Evolutionary conservation across 805 yeast species (phyloP).

Genomic region (Maudiozyma barnettii): DNA sequence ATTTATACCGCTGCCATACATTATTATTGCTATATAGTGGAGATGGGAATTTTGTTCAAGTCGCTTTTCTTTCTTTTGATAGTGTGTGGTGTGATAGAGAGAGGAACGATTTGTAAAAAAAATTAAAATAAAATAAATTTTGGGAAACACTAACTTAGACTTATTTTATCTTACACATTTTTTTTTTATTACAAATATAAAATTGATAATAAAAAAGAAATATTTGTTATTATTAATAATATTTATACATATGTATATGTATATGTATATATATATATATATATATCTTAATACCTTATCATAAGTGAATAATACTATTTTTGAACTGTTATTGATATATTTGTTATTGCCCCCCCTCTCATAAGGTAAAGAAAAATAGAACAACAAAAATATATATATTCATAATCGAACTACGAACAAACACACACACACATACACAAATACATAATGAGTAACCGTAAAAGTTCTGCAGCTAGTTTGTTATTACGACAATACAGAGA

Average conservation of each 20-base stretch:
- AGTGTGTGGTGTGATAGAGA: too few relatives aligned
- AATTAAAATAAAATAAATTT: background rate
- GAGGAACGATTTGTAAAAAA: background rate
- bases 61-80: too few relatives aligned
- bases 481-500: constrained; percentile 90
- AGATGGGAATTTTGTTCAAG: too few relatives aligned
- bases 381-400: too few relatives aligned
- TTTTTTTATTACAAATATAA: background rate
- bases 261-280: background rate
- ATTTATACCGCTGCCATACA: too few relatives aligned
- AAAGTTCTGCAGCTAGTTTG: constrained; percentile 65
- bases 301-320: too few relatives aligned
- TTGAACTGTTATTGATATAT: too few relatives aligned
- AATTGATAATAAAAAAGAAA: background rate
- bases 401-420: background rate
- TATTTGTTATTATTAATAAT: background rate
- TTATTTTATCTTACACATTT: background rate
- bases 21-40: too few relatives aligned
- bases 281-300: too few relatives aligned
- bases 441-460: constrained; percentile 23
- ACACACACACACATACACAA: background rate
- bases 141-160: background rate
- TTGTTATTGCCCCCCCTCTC: too few relatives aligned
- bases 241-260: background rate
- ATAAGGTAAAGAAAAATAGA: too few relatives aligned